Percentiles rank a stretch among this genome's conserved stretches.
These are phyloP conservation scores for Clohesyomyces aquaticus DNA, from an alignment of 495 filamentous ascomycete genomes.

Conservation along the genomic window DNA sequence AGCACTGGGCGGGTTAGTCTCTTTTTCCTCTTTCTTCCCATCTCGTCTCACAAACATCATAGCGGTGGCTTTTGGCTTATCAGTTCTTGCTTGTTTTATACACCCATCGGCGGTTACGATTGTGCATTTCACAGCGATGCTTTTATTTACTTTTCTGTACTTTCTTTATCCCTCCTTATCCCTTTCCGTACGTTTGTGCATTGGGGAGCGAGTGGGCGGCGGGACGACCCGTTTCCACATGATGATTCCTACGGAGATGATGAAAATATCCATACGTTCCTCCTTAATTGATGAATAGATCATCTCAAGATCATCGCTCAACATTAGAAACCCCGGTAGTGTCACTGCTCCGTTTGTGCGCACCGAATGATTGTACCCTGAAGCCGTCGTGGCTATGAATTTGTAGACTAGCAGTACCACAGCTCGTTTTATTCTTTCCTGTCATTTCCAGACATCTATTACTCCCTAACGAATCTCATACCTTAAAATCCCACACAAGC, in stretches of 20 bases:
- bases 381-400: constrained; percentile 26
- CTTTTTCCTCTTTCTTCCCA: constrained; percentile 18
- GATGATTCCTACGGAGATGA: constrained; percentile 9
- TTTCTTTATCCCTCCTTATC: constrained; percentile 17
- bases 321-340: constrained; percentile 5
- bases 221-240: not conserved
- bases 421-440: not conserved
- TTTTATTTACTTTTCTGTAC: constrained; percentile 9
- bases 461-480: constrained; percentile 13
- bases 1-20: constrained; percentile 31
- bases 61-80: constrained; percentile 23
- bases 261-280: constrained; percentile 27
- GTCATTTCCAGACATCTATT: constrained; percentile 14
- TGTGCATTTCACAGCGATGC: constrained; percentile 33
- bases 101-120: constrained; percentile 37
- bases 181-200: constrained; percentile 18
- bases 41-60: constrained; percentile 30
- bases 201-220: constrained; percentile 23
- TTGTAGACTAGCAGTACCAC: constrained; percentile 16
- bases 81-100: constrained; percentile 27
- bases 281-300: constrained; percentile 2
- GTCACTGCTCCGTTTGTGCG: not conserved
- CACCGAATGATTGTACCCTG: not conserved
- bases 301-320: not conserved
- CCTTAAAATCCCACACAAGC: not conserved